Conservation (phyloP, 2,329 filamentous ascomycete genomes). For the Xylariaceae sp. region DNA sequence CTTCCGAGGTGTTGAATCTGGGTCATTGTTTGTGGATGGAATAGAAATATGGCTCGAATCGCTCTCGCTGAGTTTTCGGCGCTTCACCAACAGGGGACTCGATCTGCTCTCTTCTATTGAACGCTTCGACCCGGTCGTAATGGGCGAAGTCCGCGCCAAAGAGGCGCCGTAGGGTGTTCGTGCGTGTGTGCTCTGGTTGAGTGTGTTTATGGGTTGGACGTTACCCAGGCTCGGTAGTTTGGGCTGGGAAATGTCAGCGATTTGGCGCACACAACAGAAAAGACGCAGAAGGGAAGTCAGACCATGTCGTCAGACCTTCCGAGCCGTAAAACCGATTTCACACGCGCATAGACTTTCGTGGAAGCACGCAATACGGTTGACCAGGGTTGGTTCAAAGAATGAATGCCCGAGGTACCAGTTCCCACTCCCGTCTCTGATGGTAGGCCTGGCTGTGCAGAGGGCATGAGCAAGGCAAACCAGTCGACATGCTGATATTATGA, state of each 20-base stretch:
- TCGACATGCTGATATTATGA: constrained; percentile 20
- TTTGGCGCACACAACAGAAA: background rate
- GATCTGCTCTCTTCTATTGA: constrained; percentile 15
- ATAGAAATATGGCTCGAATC: background rate
- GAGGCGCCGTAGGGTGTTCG: constrained; percentile 1
- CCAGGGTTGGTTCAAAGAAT: background rate
- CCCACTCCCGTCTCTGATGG: constrained; percentile 11
- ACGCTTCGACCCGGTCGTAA: constrained; percentile 22
- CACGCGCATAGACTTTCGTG: background rate
- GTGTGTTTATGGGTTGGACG: constrained; percentile 23
- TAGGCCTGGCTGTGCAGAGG: constrained; percentile 10
- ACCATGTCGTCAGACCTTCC: constrained; percentile 18
- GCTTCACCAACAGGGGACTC: constrained; percentile 22
- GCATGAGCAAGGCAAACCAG: constrained; percentile 18
- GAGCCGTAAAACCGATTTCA: constrained; percentile 6
- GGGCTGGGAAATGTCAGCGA: constrained; percentile 9
- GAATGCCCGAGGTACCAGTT: constrained; percentile 5
- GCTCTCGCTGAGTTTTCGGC: constrained; percentile 20
- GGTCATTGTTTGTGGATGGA: too few relatives aligned
- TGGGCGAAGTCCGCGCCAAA: constrained; percentile 5
- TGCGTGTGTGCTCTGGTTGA: constrained; percentile 16
- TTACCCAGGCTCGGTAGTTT: constrained; percentile 15
- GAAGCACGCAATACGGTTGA: background rate
- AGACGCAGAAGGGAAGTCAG: background rate
- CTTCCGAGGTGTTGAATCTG: background rate